Evolutionary conservation across 331 rosid genomes (phyloP).

Genomic region (Dryas integrifolia): DNA sequence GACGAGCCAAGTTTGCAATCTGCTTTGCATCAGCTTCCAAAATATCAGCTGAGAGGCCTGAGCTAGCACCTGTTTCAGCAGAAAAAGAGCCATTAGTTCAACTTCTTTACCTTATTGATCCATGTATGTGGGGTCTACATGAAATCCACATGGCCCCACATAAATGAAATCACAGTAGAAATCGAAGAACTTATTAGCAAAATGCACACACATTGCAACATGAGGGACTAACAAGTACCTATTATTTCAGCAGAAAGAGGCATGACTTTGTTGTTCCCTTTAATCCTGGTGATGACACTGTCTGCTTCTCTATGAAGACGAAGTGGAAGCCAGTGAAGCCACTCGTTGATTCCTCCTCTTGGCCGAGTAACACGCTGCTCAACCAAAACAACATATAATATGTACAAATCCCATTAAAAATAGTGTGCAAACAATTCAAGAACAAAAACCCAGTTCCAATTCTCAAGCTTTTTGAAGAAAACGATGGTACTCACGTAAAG

Average conservation of each 20-base stretch:
- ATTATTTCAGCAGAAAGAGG: conserved; percentile 29
- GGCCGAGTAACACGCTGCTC: conserved; percentile 82
- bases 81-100: conserved; percentile 20
- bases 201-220: background rate
- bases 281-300: conserved; percentile 32
- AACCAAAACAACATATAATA: background rate
- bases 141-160: conserved; percentile 1
- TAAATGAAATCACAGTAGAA: background rate
- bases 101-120: background rate
- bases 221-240: conserved; percentile 36
- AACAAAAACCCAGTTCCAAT: background rate
- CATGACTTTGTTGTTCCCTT: conserved; percentile 29
- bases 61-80: conserved; percentile 36
- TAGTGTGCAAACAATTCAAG: background rate
- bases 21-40: conserved; percentile 76
- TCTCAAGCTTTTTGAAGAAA: background rate
- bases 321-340: conserved; percentile 89
- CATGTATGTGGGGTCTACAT: background rate
- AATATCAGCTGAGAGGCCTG: conserved; percentile 47
- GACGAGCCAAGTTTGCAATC: conserved; percentile 70
- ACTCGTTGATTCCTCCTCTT: conserved; percentile 63
- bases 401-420: background rate
- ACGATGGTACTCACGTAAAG: conserved; percentile 46
- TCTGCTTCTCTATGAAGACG: conserved; percentile 57
- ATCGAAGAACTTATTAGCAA: background rate